Percentiles rank a stretch among this genome's conserved stretches.
phyloP scores from a whole-genome alignment of 345 rosid species.

The Populus alba region DNA sequence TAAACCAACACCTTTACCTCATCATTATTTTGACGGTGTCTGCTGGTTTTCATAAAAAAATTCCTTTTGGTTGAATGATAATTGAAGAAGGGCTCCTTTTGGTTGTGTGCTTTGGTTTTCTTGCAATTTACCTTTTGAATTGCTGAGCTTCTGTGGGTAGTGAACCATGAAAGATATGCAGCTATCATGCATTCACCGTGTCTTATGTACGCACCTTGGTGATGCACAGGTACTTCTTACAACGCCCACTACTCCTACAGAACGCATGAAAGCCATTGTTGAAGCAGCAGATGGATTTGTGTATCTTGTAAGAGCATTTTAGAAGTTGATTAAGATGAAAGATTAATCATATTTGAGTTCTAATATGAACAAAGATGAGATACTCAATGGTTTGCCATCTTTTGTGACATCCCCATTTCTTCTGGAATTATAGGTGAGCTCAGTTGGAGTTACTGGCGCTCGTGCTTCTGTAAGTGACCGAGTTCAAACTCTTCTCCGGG shows the following conservation, averaged over 20 bases:
- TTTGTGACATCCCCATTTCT: not conserved
- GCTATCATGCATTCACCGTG: not conserved
- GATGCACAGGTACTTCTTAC: conserved; percentile 65
- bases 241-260: conserved; percentile 73
- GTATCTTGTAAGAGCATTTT: conserved; percentile 61
- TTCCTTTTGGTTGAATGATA: not conserved
- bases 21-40: not conserved
- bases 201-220: not conserved
- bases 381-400: not conserved
- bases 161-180: not conserved
- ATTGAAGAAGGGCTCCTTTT: not conserved
- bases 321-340: not conserved
- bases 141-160: not conserved
- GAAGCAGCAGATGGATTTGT: conserved; percentile 85
- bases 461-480: conserved; percentile 64
- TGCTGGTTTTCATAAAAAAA: not conserved
- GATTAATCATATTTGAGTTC: not conserved
- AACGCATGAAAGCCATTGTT: conserved; percentile 76
- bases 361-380: not conserved
- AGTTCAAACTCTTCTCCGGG: conserved; percentile 61
- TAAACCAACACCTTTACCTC: not conserved
- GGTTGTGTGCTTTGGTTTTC: not conserved
- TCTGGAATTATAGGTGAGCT: conserved; percentile 59
- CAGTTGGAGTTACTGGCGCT: conserved; percentile 85
- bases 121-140: not conserved